Evolutionary conservation across 257 asterid genomes (phyloP).

Genomic region (Capsicum rhomboideum): DNA sequence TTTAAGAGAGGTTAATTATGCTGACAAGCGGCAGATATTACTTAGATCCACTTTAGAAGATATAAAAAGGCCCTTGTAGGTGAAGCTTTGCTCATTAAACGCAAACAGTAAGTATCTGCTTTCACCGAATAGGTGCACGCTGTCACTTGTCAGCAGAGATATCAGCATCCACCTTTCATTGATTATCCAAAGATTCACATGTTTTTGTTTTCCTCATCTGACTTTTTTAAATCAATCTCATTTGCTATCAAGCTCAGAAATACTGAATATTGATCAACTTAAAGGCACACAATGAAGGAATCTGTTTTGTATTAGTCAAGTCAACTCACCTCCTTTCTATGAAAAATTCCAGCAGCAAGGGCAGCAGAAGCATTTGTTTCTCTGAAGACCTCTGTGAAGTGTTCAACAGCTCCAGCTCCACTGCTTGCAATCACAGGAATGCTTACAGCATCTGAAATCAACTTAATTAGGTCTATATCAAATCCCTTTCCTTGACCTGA

Average conservation of each 20-base stretch:
- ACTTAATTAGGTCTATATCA: conserved; percentile 72
- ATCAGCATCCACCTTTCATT: neutral
- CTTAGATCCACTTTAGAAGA: neutral
- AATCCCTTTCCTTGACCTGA: conserved; percentile 96
- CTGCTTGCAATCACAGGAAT: conserved; percentile 97
- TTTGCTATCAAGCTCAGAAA: neutral
- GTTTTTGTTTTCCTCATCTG: neutral
- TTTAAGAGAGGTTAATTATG: neutral
- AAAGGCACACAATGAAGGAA: neutral
- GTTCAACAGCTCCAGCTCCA: conserved; percentile 86
- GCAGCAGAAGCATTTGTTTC: conserved; percentile 96
- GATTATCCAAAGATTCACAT: neutral
- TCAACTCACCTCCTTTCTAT: conserved; percentile 71
- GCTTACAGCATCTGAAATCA: conserved; percentile 81
- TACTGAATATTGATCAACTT: neutral
- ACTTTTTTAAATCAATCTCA: neutral
- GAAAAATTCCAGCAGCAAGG: conserved; percentile 98
- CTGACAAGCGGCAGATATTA: neutral
- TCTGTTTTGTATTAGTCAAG: neutral
- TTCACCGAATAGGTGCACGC: neutral
- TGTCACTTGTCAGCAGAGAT: neutral
- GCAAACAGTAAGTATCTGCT: neutral
- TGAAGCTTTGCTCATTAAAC: neutral
- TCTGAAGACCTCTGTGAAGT: conserved; percentile 78
- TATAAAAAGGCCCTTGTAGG: neutral